Evolutionary conservation across 2,329 filamentous ascomycete genomes (phyloP), one percentile per base, ranked within the genome.

Genomic region (Xylariomycetidae sp.): DNA sequence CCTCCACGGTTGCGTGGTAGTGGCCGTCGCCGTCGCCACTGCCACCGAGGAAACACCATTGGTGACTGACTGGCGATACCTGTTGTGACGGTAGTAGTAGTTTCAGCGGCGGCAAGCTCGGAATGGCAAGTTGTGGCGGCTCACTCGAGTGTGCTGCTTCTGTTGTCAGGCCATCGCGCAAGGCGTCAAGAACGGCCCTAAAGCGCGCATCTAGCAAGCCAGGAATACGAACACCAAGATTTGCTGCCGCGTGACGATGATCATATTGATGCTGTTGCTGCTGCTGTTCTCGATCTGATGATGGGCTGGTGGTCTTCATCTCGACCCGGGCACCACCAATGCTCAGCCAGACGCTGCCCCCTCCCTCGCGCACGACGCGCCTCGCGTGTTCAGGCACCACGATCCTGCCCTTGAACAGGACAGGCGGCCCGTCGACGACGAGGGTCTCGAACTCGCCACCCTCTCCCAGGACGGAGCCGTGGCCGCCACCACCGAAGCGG

Each of bases 401-500:
- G 41, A 97, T 83, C 32, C 70, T 74, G 44, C 71, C 74, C 61
- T 75, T 82, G 72, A 92, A 96, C 39, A 96, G 57, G 31, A 66
- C 64, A 1, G 53, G 50, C 7, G 90, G 90, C 9, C 90, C 92
- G 59, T 88, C 79, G 22, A 97, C 54, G 27, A 92, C 88, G 33
- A 97, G 66, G 18, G 88, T 97, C 71, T 97, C 92, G 59, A 94
- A 97, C 66, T 97, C 92, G 4, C 92, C 92, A 5, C 92, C 92
- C 58, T 97, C 92, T 1, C 92, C 92, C 13, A 97, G 63, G 8
- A 89, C 77, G 7, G 85, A 84, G 1, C 85, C 88, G 42, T 71
- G 64, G 40, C 74, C 66, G 51, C 64, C 66, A 41, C 72, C 63
- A 27, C 84, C 83, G 61, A 94, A 94, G 42, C 77, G 72, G 31